Percentiles rank a stretch among this genome's conserved stretches.
Conservation (phyloP, 2,329 filamentous ascomycete genomes). For the Colletotrichum coccodes region DNA sequence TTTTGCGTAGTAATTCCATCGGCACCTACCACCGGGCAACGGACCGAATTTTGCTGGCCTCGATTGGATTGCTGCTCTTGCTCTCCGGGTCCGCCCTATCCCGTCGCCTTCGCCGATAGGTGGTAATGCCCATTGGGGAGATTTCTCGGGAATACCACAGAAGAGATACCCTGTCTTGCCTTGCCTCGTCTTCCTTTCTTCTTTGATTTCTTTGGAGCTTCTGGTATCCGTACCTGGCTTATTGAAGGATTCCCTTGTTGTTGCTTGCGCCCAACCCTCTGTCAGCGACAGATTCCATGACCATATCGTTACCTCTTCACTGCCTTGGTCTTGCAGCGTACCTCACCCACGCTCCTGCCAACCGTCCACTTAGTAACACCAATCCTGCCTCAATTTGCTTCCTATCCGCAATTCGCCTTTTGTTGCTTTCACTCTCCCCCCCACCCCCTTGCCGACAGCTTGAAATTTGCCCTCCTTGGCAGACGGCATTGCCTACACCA, state of each 20-base stretch:
- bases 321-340: not conserved
- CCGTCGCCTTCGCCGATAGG: constrained; percentile 9
- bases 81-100: not conserved
- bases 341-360: not conserved
- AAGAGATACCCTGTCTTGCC: not conserved
- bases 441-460: not conserved
- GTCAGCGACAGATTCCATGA: constrained; percentile 16
- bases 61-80: not conserved
- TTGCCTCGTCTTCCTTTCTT: not conserved
- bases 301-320: not conserved
- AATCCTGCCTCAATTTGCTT: not conserved
- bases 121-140: not conserved
- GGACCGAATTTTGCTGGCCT: not conserved
- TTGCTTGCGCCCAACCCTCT: not conserved
- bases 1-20: not conserved
- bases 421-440: not conserved
- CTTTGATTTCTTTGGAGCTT: not conserved
- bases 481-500: not conserved
- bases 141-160: constrained; percentile 24
- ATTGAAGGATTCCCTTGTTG: not conserved
- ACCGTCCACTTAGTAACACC: constrained; percentile 1
- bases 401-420: not conserved
- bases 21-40: not conserved
- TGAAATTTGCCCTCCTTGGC: not conserved
- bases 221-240: not conserved